Conservation (phyloP, 805 yeast species). For the Komagataella ulmi region DNA sequence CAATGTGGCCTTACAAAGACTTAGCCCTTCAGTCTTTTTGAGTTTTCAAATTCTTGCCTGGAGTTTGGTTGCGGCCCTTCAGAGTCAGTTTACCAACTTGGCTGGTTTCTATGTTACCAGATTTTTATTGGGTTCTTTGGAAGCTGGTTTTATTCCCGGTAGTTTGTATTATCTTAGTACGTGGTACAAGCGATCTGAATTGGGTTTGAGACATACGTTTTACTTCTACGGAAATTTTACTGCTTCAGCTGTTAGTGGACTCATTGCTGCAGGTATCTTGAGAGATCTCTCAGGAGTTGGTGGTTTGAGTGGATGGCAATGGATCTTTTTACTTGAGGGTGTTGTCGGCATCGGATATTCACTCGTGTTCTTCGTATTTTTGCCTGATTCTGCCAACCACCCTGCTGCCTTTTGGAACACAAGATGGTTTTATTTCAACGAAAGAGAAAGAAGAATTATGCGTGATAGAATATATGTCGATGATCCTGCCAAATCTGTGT, state of each 20-base stretch:
- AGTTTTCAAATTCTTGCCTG: constrained; percentile 15
- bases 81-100: constrained; percentile 18
- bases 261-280: constrained; percentile 35
- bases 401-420: no score
- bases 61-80: constrained; percentile 23
- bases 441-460: no score
- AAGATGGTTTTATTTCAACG: no score
- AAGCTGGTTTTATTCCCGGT: constrained; percentile 51
- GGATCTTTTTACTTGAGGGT: constrained; percentile 57
- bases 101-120: constrained; percentile 21
- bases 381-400: constrained; percentile 18
- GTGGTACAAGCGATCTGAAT: constrained; percentile 41
- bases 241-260: constrained; percentile 26
- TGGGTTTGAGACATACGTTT: constrained; percentile 26
- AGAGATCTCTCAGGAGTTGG: constrained; percentile 27
- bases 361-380: constrained; percentile 14
- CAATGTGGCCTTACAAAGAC: constrained; percentile 16
- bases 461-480: constrained; percentile 12
- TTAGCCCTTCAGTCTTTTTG: constrained; percentile 19
- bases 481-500: constrained; percentile 29
- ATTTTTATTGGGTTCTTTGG: constrained; percentile 52
- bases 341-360: constrained; percentile 25
- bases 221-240: constrained; percentile 21
- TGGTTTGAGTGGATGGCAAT: constrained; percentile 48
- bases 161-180: constrained; percentile 44